Base-by-base conservation (phyloP, 75 land plant genomes). In the Cunninghamia lanceolata region DNA sequence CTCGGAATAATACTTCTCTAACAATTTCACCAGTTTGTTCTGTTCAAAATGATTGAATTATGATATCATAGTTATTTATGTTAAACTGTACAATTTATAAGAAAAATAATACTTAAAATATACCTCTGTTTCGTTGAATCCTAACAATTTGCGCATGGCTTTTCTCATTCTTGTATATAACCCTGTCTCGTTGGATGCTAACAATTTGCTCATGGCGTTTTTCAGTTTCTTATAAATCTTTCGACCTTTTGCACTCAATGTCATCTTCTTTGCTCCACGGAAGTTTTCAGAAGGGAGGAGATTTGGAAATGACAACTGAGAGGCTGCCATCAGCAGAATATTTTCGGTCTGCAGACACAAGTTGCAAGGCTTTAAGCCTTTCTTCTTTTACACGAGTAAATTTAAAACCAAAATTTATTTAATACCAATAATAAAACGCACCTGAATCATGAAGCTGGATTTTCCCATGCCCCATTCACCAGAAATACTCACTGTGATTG, bases 401-500 rank as follows among this genome's bases (percentile, higher is more conserved):
- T 19, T 19, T 9, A 9, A 4, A 21, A 4, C 19, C 15, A 21
- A 19, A 59, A 19, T 71, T 32, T 71, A 30, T 71, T 32, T 32
- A 0, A 32, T 32, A 9, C 9, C 0, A 59, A 59, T 17, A 71
- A 9, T 9, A 71, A 30, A 30, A 7, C 32, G 34, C 32, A 71
- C 74, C 74, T 71, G 74, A 71, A 71, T 32, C 74, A 71, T 71
- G 34, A 71, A 2, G 11, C 75, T 71, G 13, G 75, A 34, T 32
- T 71, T 71, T 9, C 75, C 75, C 75, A 71, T 71, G 36, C 75
- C 75, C 75, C 75, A 71, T 30, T 71, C 75, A 71, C 75, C 75
- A 32, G 35, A 71, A 32, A 71, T 11, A 5, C 36, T 36, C 34
- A 71, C 75, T 32, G 75, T 71, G 35, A 71, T 71, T 0, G 75